Evolutionary conservation across 257 asterid genomes (phyloP).

Genomic region (Verbena officinalis): DNA sequence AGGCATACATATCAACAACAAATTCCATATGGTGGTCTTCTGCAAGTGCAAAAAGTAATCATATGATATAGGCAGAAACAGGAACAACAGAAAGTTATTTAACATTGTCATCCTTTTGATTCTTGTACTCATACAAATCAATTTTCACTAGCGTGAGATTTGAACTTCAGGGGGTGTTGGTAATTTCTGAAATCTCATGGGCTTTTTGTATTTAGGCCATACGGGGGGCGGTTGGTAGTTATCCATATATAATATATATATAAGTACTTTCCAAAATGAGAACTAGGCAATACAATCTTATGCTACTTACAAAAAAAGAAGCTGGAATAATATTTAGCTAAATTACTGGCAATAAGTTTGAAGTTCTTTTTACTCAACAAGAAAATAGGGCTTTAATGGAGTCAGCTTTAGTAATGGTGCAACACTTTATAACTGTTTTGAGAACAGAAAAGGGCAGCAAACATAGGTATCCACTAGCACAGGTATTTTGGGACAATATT

Average conservation of each 20-base stretch:
- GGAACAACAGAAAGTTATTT: background rate
- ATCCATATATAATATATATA: background rate
- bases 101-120: background rate
- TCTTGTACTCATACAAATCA: slow-evolving; percentile 7
- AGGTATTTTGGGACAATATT: background rate
- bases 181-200: too few relatives aligned
- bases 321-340: background rate
- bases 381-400: background rate
- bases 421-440: background rate
- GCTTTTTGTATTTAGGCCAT: too few relatives aligned
- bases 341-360: slow-evolving; percentile 9
- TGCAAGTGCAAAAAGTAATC: slow-evolving; percentile 40
- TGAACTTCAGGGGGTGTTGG: too few relatives aligned
- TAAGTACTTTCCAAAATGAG: background rate
- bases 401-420: slow-evolving; percentile 2
- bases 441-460: slow-evolving; percentile 17
- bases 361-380: slow-evolving; percentile 10
- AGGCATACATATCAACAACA: slow-evolving; percentile 69
- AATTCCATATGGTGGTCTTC: slow-evolving; percentile 53
- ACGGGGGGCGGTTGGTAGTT: too few relatives aligned
- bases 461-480: background rate
- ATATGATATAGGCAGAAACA: slow-evolving; percentile 20
- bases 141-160: too few relatives aligned
- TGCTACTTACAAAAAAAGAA: background rate
- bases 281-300: background rate